Percentiles rank a stretch among this genome's conserved stretches.
These are phyloP conservation scores for Tulasnella calospora DNA, from an alignment of 768 basidiomycete genomes.

Conservation along the genomic window DNA sequence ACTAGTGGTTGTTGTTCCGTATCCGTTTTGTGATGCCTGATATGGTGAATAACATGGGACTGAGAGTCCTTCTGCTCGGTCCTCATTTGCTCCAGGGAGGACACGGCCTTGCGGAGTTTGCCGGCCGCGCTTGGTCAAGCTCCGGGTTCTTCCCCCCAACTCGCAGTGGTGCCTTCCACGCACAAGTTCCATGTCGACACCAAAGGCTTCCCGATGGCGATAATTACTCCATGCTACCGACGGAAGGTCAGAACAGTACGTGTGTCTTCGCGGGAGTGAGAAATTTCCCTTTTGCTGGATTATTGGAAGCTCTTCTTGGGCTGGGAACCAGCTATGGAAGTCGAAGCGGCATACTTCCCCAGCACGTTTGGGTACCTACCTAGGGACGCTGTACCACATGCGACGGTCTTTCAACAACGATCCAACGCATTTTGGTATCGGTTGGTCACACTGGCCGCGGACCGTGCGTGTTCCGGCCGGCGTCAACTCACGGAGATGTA, in stretches of 20 bases:
- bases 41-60: neutral
- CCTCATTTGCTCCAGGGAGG: neutral
- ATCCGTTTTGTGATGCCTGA: neutral
- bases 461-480: neutral
- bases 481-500: neutral
- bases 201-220: neutral
- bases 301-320: neutral
- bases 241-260: neutral
- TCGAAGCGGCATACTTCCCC: neutral
- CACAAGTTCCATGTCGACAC: neutral
- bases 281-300: neutral
- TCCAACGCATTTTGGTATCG: neutral
- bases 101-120: neutral
- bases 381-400: neutral
- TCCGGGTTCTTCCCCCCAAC: neutral
- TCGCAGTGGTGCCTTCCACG: neutral
- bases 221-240: neutral
- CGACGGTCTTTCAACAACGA: neutral
- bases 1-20: neutral
- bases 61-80: neutral
- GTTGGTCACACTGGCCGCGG: neutral
- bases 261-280: neutral
- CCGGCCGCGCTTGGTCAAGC: neutral
- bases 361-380: neutral
- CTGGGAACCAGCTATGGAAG: neutral